These are phyloP conservation scores for Neofusicoccum parvum DNA, from an alignment of 2,329 filamentous ascomycete species.

Conservation along the genomic window DNA sequence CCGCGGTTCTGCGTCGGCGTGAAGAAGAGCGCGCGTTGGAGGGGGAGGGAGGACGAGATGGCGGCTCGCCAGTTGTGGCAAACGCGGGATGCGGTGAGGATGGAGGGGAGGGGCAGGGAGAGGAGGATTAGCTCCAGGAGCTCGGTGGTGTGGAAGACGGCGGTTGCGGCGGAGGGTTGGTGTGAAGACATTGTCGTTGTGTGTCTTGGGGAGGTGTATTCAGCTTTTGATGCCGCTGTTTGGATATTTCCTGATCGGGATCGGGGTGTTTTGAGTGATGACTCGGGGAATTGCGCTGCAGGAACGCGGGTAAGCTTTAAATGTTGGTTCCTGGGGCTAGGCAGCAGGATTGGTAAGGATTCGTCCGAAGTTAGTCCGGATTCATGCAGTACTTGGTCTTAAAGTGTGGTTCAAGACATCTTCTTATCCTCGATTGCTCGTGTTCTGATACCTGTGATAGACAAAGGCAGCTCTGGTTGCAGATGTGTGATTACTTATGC, in stretches of 20 bases:
- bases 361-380: not conserved
- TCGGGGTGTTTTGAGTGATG: not conserved
- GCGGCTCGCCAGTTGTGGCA: not conserved
- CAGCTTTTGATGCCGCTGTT: not conserved
- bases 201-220: not conserved
- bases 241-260: not conserved
- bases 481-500: no score
- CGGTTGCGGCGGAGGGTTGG: not conserved
- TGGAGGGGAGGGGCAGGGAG: not conserved
- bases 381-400: no score
- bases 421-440: no score
- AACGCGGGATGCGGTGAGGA: not conserved
- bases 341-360: not conserved
- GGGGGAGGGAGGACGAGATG: not conserved
- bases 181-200: not conserved
- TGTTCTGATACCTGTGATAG: no score
- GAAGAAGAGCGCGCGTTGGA: conserved; percentile 19
- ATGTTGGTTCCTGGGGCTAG: not conserved
- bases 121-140: conserved; percentile 19
- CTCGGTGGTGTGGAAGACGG: conserved; percentile 13
- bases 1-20: not conserved
- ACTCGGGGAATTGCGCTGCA: not conserved
- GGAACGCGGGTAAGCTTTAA: not conserved
- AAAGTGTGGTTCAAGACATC: no score
- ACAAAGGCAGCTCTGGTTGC: no score